These are phyloP conservation scores for Irpex lacteus DNA, from an alignment of 1,284 basidiomycete species.

Conservation along the genomic window DNA sequence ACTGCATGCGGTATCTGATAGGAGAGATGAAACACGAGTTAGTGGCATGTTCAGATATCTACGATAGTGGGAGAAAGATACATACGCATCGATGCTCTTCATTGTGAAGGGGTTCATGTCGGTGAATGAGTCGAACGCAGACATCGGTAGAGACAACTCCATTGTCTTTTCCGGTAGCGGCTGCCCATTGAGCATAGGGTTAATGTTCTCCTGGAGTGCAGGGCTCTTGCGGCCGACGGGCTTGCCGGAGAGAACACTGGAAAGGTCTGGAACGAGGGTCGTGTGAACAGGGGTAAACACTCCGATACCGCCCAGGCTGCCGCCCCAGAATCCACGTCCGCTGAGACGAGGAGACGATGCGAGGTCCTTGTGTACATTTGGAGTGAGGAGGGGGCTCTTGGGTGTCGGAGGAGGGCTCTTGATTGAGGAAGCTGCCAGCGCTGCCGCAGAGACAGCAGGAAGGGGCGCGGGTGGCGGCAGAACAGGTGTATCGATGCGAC, in stretches of 20 bases:
- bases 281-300: conserved; percentile 86
- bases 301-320: conserved; percentile 43
- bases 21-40: conserved; percentile 4
- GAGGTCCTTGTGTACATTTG: conserved; percentile 85
- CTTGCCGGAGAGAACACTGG: conserved; percentile 32
- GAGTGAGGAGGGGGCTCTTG: conserved; percentile 47
- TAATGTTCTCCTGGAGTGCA: conserved; percentile 76
- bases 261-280: conserved; percentile 66
- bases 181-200: conserved; percentile 63
- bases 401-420: conserved; percentile 25
- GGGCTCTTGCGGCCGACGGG: conserved; percentile 25
- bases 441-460: conserved; percentile 27
- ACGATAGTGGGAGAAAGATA: conserved; percentile 19
- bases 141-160: conserved; percentile 22
- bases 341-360: conserved; percentile 58
- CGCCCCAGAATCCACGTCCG: conserved; percentile 71
- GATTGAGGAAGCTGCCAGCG: conserved; percentile 20
- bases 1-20: conserved; percentile 72
- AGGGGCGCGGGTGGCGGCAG: conserved; percentile 48
- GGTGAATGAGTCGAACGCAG: conserved; percentile 63
- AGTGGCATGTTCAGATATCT: background rate
- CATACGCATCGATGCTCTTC: conserved; percentile 78
- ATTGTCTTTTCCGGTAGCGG: conserved; percentile 21
- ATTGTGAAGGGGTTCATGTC: conserved; percentile 79
- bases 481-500: conserved; percentile 31